Base-by-base conservation (phyloP, 1,139 yeast genomes). In the Debaryomyces psychrophilus region DNA sequence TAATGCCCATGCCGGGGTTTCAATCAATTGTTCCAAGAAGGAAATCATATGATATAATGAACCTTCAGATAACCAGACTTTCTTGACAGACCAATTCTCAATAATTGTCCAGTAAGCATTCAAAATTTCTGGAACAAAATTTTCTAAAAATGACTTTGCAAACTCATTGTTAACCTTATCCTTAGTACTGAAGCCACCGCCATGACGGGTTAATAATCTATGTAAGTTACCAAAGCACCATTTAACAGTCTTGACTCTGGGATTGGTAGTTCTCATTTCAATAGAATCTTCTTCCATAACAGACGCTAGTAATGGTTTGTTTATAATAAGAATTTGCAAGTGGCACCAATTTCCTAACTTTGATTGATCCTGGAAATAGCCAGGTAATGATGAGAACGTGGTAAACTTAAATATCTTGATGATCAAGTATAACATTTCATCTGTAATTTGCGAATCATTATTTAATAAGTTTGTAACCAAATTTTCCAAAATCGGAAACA, bases 221-320 rank as follows among this genome's bases (percentile, higher is more conserved):
- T 81, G 81, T 47, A 85, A 64, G 57, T 85, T 85, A 25, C 85
- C 90, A 62, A 82, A 84, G 44, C 85, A 82, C 92, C 92, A 85
- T 63, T 86, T 86, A 45, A 81, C 80, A 31, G 85, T 76, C 56
- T 83, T 84, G 22, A 81, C 72, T 54, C 87, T 66, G 36, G 80
- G 81, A 54, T 76, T 74, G 20, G 61, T 52, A 3, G 59, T 54
- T 52, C 77, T 66, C 22, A 58, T 52, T 27, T 72, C 79, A 2
- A 54, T 43, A 5, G 62, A 57, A 33, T 72, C 76, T 41, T 73
- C 73, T n/a, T 68, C 60, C 55, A 69, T 52, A 0, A 75, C 67
- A 6, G 64, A 57, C 5, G 57, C 59, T 0, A 77, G 77, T 41
- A 76, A 66, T 1, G 78, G 77, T 45, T 70, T 63, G 52, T 71